These are phyloP conservation scores for Leucaena leucocephala DNA, from an alignment of 306 rosid species.

Conservation along the genomic window DNA sequence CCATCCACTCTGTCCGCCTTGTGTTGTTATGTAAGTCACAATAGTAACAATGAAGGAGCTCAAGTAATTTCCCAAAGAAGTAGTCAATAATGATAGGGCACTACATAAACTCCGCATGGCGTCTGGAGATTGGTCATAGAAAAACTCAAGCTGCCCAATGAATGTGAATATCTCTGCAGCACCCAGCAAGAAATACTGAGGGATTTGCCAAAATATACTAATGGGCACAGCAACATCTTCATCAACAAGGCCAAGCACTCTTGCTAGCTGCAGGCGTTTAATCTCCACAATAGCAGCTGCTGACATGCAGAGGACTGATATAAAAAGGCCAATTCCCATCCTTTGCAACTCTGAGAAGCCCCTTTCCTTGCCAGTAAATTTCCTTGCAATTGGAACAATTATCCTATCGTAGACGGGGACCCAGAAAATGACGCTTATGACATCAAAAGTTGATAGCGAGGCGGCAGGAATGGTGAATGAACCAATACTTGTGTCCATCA, in stretches of 20 bases:
- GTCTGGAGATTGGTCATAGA: conserved; percentile 95
- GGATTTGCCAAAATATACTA: conserved; percentile 78
- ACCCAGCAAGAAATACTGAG: conserved; percentile 88
- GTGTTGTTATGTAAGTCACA: conserved; percentile 78
- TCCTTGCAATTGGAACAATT: conserved; percentile 83
- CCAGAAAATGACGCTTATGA: conserved; percentile 89
- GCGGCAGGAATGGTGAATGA: conserved; percentile 93
- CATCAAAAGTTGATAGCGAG: conserved; percentile 80
- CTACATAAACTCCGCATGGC: conserved; percentile 97
- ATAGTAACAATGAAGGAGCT: conserved; percentile 81
- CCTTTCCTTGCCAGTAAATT: conserved; percentile 75
- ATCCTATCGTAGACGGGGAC: conserved; percentile 79
- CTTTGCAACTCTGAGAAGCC: conserved; percentile 95
- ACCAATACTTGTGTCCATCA: conserved; percentile 79
- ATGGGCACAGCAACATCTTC: conserved; percentile 68
- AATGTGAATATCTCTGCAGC: conserved; percentile 88
- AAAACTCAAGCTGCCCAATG: conserved; percentile 92
- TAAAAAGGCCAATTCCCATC: conserved; percentile 90
- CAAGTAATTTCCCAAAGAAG: conserved; percentile 77
- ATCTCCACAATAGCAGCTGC: conserved; percentile 92
- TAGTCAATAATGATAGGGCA: conserved; percentile 84
- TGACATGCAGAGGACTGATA: conserved; percentile 87
- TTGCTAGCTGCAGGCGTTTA: conserved; percentile 65
- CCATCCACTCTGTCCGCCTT: conserved; percentile 73
- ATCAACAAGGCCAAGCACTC: conserved; percentile 64